Evolutionary conservation across 805 yeast genomes (phyloP).

Genomic region (Myxozyma nipponensis): DNA sequence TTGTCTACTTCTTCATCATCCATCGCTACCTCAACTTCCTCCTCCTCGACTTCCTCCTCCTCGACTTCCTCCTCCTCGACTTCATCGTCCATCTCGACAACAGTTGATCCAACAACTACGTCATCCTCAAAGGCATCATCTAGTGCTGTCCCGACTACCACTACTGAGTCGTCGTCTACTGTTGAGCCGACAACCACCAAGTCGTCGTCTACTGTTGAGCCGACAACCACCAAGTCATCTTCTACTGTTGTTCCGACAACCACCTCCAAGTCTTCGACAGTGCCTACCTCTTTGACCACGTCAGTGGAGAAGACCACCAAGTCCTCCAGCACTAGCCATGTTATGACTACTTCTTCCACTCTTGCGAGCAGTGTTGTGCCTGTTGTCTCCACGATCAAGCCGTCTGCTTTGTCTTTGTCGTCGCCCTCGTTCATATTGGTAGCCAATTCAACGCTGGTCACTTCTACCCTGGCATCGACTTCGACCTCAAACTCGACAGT

Average conservation of each 20-base stretch:
- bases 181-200: constrained; percentile 2
- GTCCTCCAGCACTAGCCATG: not conserved
- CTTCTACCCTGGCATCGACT: not conserved
- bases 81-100: constrained; percentile 2
- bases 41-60: constrained; percentile 17
- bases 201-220: not conserved
- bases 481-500: not conserved
- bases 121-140: constrained; percentile 18
- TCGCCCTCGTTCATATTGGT: not conserved
- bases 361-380: not conserved
- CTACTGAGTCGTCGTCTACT: constrained; percentile 7
- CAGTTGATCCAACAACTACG: constrained; percentile 16
- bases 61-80: constrained; percentile 20
- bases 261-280: constrained; percentile 7
- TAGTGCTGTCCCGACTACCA: constrained; percentile 4
- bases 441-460: not conserved
- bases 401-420: not conserved
- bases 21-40: constrained; percentile 3
- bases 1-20: constrained; percentile 1
- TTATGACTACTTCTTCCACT: not conserved
- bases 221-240: not conserved
- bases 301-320: not conserved
- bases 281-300: not conserved
- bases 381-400: not conserved
- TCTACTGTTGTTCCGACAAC: constrained; percentile 1